Conservation (phyloP, 179 eudicot genomes). For the Camellia oleifera region DNA sequence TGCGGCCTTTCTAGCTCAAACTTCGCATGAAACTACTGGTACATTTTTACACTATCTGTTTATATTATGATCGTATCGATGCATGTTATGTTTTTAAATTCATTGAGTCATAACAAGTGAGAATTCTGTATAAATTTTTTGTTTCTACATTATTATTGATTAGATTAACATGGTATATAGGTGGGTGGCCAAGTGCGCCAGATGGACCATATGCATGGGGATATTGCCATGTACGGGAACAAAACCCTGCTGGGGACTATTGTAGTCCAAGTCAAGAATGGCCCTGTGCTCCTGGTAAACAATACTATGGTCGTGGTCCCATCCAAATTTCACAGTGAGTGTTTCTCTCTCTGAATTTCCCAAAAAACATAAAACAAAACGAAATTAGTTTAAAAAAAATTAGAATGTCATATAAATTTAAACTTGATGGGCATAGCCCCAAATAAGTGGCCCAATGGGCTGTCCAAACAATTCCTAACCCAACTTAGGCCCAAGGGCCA, state of each 20-base stretch:
- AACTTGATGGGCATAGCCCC: too few species aligned
- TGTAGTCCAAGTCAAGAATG: slow-evolving; percentile 25
- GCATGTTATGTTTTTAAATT: too few species aligned
- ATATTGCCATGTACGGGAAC: slow-evolving; percentile 32
- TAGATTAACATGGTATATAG: slow-evolving; percentile 6
- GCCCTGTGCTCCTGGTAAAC: slow-evolving; percentile 41
- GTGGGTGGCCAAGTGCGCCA: slow-evolving; percentile 48
- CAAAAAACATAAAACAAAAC: too few species aligned
- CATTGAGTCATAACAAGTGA: too few species aligned
- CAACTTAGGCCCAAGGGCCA: too few species aligned
- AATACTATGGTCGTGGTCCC: slow-evolving; percentile 48
- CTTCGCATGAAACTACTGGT: slow-evolving; percentile 63
- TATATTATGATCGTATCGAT: background rate
- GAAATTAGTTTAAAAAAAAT: too few species aligned
- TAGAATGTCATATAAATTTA: too few species aligned
- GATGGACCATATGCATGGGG: slow-evolving; percentile 56
- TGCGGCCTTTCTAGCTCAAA: slow-evolving; percentile 56
- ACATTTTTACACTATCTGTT: background rate
- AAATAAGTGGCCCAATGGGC: too few species aligned
- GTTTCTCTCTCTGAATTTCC: too few species aligned
- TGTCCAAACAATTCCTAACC: too few species aligned
- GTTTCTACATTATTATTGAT: background rate
- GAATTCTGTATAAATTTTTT: too few species aligned
- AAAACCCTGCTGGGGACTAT: slow-evolving; percentile 23
- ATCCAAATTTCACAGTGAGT: slow-evolving; percentile 49